Evolutionary conservation across 768 basidiomycete species (phyloP), one percentile per base, ranked within the genome.

Genomic region (Lactarius trivialis): DNA sequence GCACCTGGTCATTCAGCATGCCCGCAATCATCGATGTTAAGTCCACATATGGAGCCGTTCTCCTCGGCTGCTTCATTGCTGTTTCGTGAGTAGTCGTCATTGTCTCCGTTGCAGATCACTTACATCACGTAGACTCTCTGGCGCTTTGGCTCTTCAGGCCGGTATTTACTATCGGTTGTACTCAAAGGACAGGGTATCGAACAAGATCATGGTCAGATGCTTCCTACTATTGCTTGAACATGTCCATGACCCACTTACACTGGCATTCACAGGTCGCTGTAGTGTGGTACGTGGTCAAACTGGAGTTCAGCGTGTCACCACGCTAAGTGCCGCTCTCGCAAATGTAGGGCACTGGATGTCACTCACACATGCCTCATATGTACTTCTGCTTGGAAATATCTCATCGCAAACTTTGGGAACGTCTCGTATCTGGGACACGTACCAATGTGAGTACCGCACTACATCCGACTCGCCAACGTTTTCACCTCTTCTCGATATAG

Each of bases 351-450:
- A 7, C 43, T 65, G 49, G 68, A 69, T 32, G 6, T 28, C 21
- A 4, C 32, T 7, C 65, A 69, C 30, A 61, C 62, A 17, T 32
- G 32, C 17, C 32, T 68, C 39, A 55, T 64, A 26, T 67, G 60
- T 21, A 26, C 58, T n/a, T 63, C 65, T 24, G 7, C 15, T 17
- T 68, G 67, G 67, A 30, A 54, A 2, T 68, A 68, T 51, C 52
- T 68, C n/a, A 36, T 68, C 30, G 41, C 60, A 3, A 64, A 64
- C 55, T 68, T 41, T 12, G 67, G 67, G 36, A 60, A 67, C 12
- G 58, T 58, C 37, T 36, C 24, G 1, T 2, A 19, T 3, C 2
- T 17, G 1, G 65, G 60, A 17, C 30, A 36, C 14, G 58, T 68
- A 15, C 60, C 62, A 9, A 34, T 34, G 67, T 68, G 51, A 39